Evolutionary conservation across 176 grass and related monocot species (phyloP).

Genomic region (Carex parvula): DNA sequence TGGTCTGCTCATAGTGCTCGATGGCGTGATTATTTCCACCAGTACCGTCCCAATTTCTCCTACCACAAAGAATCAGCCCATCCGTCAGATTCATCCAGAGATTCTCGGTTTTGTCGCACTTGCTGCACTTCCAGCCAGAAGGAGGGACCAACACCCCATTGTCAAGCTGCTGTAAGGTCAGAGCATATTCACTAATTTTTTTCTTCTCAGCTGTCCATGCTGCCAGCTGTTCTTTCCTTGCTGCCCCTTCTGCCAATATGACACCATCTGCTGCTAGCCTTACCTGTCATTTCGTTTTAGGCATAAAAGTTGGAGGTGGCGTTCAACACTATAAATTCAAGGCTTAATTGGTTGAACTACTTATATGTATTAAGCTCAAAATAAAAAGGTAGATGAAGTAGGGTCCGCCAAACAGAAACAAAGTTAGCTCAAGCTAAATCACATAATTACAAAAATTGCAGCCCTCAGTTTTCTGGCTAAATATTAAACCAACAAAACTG

Average conservation of each 20-base stretch:
- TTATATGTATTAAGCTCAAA: background rate
- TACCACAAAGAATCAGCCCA: constrained; percentile 85
- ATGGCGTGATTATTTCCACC: constrained; percentile 96
- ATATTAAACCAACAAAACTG: background rate
- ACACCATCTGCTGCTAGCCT: constrained; percentile 82
- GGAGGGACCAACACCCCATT: constrained; percentile 83
- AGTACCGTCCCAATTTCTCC: constrained; percentile 81
- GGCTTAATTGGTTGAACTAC: background rate
- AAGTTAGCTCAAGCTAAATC: background rate
- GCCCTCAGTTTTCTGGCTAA: background rate
- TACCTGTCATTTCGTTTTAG: constrained; percentile 42
- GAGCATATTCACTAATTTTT: constrained; percentile 65
- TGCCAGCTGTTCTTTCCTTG: constrained; percentile 76
- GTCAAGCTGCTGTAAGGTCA: constrained; percentile 76
- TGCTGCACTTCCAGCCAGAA: constrained; percentile 92
- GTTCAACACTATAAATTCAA: background rate
- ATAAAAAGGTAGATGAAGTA: background rate
- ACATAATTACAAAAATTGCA: background rate
- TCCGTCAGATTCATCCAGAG: constrained; percentile 98
- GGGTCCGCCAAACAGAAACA: constrained; percentile 19
- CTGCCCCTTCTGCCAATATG: constrained; percentile 78
- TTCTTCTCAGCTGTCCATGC: constrained; percentile 92
- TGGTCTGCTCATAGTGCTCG: constrained; percentile 80
- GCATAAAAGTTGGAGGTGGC: background rate
- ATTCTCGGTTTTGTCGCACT: constrained; percentile 95